Percentiles rank a stretch among this genome's conserved stretches.
Conservation (phyloP, 2,329 filamentous ascomycete genomes). For the Aspergillaceae sp. region DNA sequence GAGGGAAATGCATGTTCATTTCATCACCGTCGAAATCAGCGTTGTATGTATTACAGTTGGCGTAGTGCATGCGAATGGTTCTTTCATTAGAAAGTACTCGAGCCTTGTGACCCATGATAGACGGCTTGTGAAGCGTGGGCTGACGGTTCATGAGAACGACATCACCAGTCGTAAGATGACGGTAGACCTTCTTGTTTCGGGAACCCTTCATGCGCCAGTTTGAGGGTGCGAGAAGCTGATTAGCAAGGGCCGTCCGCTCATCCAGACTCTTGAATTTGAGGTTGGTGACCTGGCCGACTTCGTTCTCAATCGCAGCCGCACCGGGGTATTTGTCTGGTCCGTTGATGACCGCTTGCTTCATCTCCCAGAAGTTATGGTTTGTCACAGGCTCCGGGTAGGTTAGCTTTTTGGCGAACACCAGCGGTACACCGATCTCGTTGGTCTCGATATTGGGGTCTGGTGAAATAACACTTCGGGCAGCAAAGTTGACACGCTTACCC, state of each 20-base stretch:
- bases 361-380: conserved; percentile 89
- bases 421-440: conserved; percentile 95
- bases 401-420: conserved; percentile 93
- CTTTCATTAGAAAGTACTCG: conserved; percentile 88
- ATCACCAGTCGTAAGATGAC: conserved; percentile 92
- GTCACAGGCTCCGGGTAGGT: conserved; percentile 97
- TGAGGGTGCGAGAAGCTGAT: conserved; percentile 81
- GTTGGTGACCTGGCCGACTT: conserved; percentile 84
- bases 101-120: conserved; percentile 96
- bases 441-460: conserved; percentile 98
- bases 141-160: conserved; percentile 98
- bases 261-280: conserved; percentile 79
- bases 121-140: conserved; percentile 94
- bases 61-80: conserved; percentile 98
- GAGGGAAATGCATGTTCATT: conserved; percentile 99
- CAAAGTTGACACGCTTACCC: conserved; percentile 99
- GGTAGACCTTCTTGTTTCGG: conserved; percentile 90
- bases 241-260: conserved; percentile 80
- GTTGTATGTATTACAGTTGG: conserved; percentile 99
- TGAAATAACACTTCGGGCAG: conserved; percentile 93
- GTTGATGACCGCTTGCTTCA: conserved; percentile 94
- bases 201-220: conserved; percentile 64
- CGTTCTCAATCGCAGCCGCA: conserved; percentile 88
- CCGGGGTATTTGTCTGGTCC: conserved; percentile 91
- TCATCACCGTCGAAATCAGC: conserved; percentile 99